Base-by-base conservation (phyloP, 2,329 filamentous ascomycete genomes). In the Apiospora hydei region DNA sequence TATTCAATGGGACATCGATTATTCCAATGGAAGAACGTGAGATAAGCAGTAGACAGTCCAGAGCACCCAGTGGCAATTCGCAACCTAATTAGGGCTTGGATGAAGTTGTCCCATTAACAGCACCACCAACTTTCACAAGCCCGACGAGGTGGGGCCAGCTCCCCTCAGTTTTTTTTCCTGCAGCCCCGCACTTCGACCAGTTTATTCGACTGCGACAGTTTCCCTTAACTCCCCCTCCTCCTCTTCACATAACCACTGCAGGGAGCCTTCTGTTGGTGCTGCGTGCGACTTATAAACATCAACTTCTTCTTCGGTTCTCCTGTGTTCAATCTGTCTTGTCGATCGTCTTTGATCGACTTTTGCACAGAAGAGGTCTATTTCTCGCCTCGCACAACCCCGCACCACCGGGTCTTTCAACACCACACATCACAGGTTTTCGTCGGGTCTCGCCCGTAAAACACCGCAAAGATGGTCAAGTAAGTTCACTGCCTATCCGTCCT, bases 381-480 rank as follows among this genome's bases (percentile, higher is more conserved):
- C 57, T 51, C 47, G 75, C 72, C 73, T 73, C 72, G 73, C 75
- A 72, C 71, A 43, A 68, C 70, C 72, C 53, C 14, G 44, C 67
- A 67, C 41, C 49, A 69, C 34, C 70, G 43, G 43, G 43, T 64
- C 49, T 69, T 69, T 41, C 43, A 68, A 34, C 68, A 68, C 21
- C 71, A 71, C 43, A 64, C 57, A 64, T 64, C 57, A 5, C 57
- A 64, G 57, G 57, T 64, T 61, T 34, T 64, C 34, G 2, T 64
- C 57, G 57, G 57, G 57, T 64, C 57, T n/a, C 57, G 57, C 57
- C 57, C 57, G 57, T 64, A 41, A 64, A 61, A 64, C 34, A 94
- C 95, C 94, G 94, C 88, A 93, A 98, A 95, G 86, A 99, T 99
- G 96, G 96, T 99, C 86, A 98, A 98, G 95, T 98, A 93, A 93